These are phyloP conservation scores for Neofusicoccum laricinum DNA, from an alignment of 2,329 filamentous ascomycete genomes.

Conservation along the genomic window DNA sequence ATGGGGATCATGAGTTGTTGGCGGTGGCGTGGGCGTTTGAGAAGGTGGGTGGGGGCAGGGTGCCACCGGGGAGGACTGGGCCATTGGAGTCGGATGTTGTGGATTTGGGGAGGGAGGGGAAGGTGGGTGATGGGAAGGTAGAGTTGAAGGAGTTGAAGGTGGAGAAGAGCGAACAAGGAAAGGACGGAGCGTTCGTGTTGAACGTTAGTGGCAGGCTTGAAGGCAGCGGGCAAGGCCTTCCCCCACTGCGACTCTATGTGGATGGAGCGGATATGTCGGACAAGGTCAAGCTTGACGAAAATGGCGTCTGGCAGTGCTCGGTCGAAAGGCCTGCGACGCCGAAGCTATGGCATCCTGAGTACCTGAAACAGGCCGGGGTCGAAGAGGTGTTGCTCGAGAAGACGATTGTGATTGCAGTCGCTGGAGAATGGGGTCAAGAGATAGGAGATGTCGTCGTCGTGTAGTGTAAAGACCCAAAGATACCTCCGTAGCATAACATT, in stretches of 20 bases:
- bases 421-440: not conserved
- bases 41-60: conserved; percentile 8
- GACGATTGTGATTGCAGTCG: not conserved
- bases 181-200: not conserved
- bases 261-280: not conserved
- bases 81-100: not conserved
- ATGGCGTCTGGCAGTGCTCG: not conserved
- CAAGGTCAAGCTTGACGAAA: not conserved
- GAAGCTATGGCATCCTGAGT: not conserved
- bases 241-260: conserved; percentile 18
- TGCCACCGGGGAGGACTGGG: conserved; percentile 18
- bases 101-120: not conserved
- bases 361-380: not conserved
- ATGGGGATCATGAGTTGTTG: conserved; percentile 38
- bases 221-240: not conserved
- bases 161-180: not conserved
- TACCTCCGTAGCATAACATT: not conserved
- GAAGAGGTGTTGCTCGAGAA: not conserved
- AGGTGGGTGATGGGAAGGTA: not conserved
- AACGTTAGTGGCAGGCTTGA: not conserved
- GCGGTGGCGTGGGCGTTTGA: conserved; percentile 25
- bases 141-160: not conserved
- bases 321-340: not conserved
- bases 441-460: not conserved
- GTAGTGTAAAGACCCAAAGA: not conserved